phyloP scores from a whole-genome alignment of 768 basidiomycete genomes.

The Serendipita sp. region DNA sequence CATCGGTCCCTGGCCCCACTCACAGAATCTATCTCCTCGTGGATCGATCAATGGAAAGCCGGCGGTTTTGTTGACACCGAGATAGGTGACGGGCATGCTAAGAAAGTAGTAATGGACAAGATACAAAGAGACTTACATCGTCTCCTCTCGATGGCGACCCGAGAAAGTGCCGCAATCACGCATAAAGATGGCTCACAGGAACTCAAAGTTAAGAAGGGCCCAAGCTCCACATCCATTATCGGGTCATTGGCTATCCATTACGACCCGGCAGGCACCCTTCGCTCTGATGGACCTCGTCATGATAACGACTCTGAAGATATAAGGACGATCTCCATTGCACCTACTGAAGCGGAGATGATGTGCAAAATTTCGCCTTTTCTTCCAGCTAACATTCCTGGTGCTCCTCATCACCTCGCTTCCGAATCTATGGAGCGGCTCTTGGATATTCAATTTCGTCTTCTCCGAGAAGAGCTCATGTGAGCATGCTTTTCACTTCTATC shows the following conservation, averaged over 20 bases:
- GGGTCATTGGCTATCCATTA: slow-evolving; percentile 28
- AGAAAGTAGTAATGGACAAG: slow-evolving; percentile 25
- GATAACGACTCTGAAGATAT: slow-evolving; percentile 52
- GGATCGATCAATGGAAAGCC: slow-evolving; percentile 33
- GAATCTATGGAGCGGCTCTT: slow-evolving; percentile 49
- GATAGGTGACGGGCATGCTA: slow-evolving; percentile 19
- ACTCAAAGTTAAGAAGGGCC: background rate
- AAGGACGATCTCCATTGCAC: slow-evolving; percentile 44
- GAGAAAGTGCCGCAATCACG: slow-evolving; percentile 29
- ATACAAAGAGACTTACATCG: slow-evolving; percentile 21
- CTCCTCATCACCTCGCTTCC: slow-evolving; percentile 43
- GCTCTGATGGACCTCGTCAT: slow-evolving; percentile 39
- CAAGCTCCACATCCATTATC: slow-evolving; percentile 21
- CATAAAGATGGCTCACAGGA: background rate
- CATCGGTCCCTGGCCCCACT: slow-evolving; percentile 29
- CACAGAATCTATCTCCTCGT: slow-evolving; percentile 27
- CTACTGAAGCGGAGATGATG: slow-evolving; percentile 51
- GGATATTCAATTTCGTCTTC: slow-evolving; percentile 59
- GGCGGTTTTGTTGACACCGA: slow-evolving; percentile 32
- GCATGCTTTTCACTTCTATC: slow-evolving; percentile 12
- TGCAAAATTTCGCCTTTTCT: slow-evolving; percentile 36
- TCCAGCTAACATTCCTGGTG: slow-evolving; percentile 41
- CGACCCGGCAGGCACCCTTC: slow-evolving; percentile 39
- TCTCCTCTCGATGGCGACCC: slow-evolving; percentile 31
- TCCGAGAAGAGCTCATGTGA: slow-evolving; percentile 57